These are phyloP conservation scores for Aspergillus arachidicola DNA, from an alignment of 2,329 filamentous ascomycete species.

Conservation along the genomic window DNA sequence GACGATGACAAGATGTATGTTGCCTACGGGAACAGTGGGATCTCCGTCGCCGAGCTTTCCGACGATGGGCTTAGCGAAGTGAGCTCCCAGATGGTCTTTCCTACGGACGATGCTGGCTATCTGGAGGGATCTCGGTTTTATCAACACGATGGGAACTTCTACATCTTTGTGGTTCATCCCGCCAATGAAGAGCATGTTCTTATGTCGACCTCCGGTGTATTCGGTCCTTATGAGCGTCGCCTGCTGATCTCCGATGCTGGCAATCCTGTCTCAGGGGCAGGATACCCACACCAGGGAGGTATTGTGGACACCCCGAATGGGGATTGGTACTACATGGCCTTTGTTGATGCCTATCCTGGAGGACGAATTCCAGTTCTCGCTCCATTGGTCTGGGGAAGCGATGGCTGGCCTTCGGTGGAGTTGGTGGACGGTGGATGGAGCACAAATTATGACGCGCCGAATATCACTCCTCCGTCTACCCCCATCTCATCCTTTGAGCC, in stretches of 20 bases:
- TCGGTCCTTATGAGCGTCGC: constrained; percentile 56
- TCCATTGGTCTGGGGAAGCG: constrained; percentile 54
- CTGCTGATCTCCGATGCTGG: constrained; percentile 48
- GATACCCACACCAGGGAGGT: constrained; percentile 58
- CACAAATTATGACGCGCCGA: constrained; percentile 23
- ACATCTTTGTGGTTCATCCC: constrained; percentile 55
- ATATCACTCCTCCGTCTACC: neutral
- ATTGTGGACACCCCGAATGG: constrained; percentile 56
- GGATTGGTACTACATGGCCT: constrained; percentile 63
- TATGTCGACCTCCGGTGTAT: constrained; percentile 49
- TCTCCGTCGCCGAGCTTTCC: constrained; percentile 56
- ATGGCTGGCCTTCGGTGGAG: constrained; percentile 55
- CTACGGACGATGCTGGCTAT: constrained; percentile 4
- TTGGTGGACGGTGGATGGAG: constrained; percentile 53
- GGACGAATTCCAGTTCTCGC: constrained; percentile 62
- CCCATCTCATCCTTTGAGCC: constrained; percentile 32
- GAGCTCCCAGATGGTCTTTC: constrained; percentile 50
- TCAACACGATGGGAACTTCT: constrained; percentile 59
- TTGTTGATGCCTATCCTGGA: constrained; percentile 58
- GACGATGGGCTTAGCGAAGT: constrained; percentile 52
- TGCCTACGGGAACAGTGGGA: constrained; percentile 54
- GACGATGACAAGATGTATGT: constrained; percentile 63
- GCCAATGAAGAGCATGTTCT: constrained; percentile 45
- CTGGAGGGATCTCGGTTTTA: constrained; percentile 53
- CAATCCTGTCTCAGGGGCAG: constrained; percentile 49